Evolutionary conservation across 2,329 filamentous ascomycete species (phyloP), one percentile per base, ranked within the genome.

Genomic region (Tolypocladium sp.): DNA sequence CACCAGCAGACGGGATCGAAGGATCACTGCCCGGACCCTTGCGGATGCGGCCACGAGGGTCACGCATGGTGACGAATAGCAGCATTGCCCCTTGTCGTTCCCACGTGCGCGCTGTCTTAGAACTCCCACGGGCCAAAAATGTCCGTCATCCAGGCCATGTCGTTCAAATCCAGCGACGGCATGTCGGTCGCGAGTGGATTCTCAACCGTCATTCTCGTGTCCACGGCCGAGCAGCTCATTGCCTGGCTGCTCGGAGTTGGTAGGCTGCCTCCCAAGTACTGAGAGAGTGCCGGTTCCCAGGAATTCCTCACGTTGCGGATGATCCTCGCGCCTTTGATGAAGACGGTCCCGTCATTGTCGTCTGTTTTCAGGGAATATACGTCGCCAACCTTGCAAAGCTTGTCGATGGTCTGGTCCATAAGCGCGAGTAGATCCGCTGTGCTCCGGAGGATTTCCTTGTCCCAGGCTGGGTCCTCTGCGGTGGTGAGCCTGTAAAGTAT

Each of bases 401-500:
- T 55, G n/a, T 72, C 68, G 51, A 71, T 68, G 4, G 67, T 66
- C 52, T 69, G 68, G 46, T 76, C 71, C 5, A 76, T 60, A n/a
- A 75, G 63, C 8, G 61, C 57, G 2, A 75, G 64, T 0, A 77
- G 63, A 54, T 78, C 71, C 5, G 66, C 72, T 2, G 71, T 74
- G 27, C 66, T 65, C 17, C 69, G 69, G 7, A 77, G 67, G 1
- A 71, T 60, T 4, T 70, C 68, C 57, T 71, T 73, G 59, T 79
- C 75, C 76, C 76, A 79, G 7, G 67, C 71, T 2, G 73, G 72
- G 53, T 74, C 71, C 9, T 77, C 74, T 4, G 72, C 67, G 1
- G 69, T 73, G 2, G 73, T 73, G 27, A 79, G 71, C 8, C 70
- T 68, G 62, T 76, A 77, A 8, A 78, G 64, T 2, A 70, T 65